Evolutionary conservation across 176 grass and related monocot species (phyloP), one percentile per base, ranked within the genome.

Genomic region (Triticum dicoccoides): DNA sequence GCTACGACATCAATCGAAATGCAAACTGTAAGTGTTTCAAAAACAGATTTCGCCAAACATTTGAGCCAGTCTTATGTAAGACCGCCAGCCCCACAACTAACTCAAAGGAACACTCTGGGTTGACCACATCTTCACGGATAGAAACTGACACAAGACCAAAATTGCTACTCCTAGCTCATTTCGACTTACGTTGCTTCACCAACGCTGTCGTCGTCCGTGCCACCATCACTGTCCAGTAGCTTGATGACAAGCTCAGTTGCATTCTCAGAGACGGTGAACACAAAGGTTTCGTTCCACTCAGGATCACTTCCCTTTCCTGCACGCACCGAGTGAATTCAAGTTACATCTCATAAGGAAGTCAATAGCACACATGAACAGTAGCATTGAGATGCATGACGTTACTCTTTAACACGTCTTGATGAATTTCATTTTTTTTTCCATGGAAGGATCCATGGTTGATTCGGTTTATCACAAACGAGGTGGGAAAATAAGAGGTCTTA

Each of bases 231-330:
- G 85, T 99, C 97, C 45, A 94, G 64, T 11, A 99, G 85, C 86
- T 93, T 96, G 87, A 99, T 89, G 45, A 79, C 17, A 47, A 96
- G 90, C 61, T 99, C 92, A 14, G 51, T 3, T 24, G 88, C 82
- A 52, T 34, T 71, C 21, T 89, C 65, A 64, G 94, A 91, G 65
- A 93, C 80, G 8, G 86, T 94, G 82, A 96, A 96, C 45, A 96
- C 80, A 54, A 94, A 99, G 49, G 70, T 96, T 66, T 96, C 90
- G 44, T 99, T 96, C 94, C 92, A 99, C 78, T 96, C 84, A 35
- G 94, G 94, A 6, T 93, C 90, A 44, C 67, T 87, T 77, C 94
- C 94, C 81, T 92, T 84, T 64, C 89, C 97, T 99, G 88, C 70
- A 90, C 92, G 86, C 59, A 84, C 33, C 49, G 12, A 45, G 63